Percentiles rank a stretch among this genome's conserved stretches.
Evolutionary conservation across 2,329 filamentous ascomycete genomes (phyloP).

Genomic region (Stylonectria norvegica): DNA sequence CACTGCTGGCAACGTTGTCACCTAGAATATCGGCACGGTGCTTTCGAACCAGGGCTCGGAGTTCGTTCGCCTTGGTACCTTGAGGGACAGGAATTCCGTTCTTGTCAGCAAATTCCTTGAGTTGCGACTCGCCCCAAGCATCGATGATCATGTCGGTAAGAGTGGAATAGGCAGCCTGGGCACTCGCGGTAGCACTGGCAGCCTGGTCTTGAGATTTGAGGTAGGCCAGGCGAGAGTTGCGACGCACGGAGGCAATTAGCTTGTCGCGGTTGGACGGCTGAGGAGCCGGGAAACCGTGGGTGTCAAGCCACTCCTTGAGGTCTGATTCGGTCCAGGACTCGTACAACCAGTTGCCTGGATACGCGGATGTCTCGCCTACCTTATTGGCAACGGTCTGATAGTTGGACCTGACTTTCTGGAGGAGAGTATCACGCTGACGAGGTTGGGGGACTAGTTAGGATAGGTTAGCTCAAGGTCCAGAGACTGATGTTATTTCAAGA

Average conservation of each 20-base stretch:
- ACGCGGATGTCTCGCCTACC: slow-evolving; percentile 71
- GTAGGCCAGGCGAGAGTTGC: slow-evolving; percentile 79
- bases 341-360: slow-evolving; percentile 95
- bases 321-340: slow-evolving; percentile 89
- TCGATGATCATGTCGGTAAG: slow-evolving; percentile 83
- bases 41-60: slow-evolving; percentile 85
- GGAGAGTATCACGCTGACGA: slow-evolving; percentile 75
- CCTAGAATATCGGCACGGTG: slow-evolving; percentile 70
- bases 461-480: not conserved
- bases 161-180: slow-evolving; percentile 66
- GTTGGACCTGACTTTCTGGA: slow-evolving; percentile 73
- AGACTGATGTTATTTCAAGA: too few species aligned
- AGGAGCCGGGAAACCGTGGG: slow-evolving; percentile 78
- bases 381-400: slow-evolving; percentile 77
- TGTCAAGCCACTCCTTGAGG: slow-evolving; percentile 89
- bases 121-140: slow-evolving; percentile 80
- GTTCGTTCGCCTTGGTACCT: slow-evolving; percentile 84
- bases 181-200: slow-evolving; percentile 59
- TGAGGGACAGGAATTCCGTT: slow-evolving; percentile 84
- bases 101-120: slow-evolving; percentile 92
- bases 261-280: slow-evolving; percentile 83
- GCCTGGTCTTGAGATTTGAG: slow-evolving; percentile 62
- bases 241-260: slow-evolving; percentile 82
- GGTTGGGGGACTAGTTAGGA: slow-evolving; percentile 67
- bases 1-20: slow-evolving; percentile 58